A percentile compares a stretch with the other conserved stretches of the same genome.
Evolutionary conservation across 2,329 filamentous ascomycete genomes (phyloP).

Genomic region (Cercospora citrullina): DNA sequence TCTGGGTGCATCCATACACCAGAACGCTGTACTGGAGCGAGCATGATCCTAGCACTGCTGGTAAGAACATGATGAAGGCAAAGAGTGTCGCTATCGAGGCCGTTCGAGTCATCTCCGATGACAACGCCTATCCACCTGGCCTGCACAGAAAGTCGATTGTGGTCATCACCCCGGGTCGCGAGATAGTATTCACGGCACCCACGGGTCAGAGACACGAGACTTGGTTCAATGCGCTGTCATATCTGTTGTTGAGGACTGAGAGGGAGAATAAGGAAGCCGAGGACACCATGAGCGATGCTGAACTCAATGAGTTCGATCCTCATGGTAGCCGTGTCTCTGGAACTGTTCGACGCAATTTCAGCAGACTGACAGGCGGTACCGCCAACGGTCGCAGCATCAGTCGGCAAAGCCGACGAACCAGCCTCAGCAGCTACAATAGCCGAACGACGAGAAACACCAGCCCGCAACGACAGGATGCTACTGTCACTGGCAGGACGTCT

Average conservation of each 20-base stretch:
- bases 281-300: constrained; percentile 58
- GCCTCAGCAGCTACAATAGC: constrained; percentile 45
- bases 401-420: constrained; percentile 34
- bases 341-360: constrained; percentile 50
- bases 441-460: constrained; percentile 66
- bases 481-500: constrained; percentile 17
- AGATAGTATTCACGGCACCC: constrained; percentile 89
- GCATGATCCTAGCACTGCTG: constrained; percentile 75
- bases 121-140: constrained; percentile 92
- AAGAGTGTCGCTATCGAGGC: constrained; percentile 96
- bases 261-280: constrained; percentile 52
- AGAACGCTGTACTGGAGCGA: constrained; percentile 96
- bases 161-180: constrained; percentile 82
- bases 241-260: constrained; percentile 75
- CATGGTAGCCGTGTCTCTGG: constrained; percentile 31
- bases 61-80: constrained; percentile 71
- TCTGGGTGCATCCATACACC: constrained; percentile 99
- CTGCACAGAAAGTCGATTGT: constrained; percentile 92
- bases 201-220: constrained; percentile 95
- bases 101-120: constrained; percentile 86
- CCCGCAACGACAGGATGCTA: constrained; percentile 45
- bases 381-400: constrained; percentile 53
- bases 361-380: constrained; percentile 52
- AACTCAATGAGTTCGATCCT: constrained; percentile 79
- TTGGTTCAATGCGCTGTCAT: constrained; percentile 96